Evolutionary conservation across 495 filamentous ascomycete genomes (phyloP).

Genomic region (Elaphomyces granulatus): DNA sequence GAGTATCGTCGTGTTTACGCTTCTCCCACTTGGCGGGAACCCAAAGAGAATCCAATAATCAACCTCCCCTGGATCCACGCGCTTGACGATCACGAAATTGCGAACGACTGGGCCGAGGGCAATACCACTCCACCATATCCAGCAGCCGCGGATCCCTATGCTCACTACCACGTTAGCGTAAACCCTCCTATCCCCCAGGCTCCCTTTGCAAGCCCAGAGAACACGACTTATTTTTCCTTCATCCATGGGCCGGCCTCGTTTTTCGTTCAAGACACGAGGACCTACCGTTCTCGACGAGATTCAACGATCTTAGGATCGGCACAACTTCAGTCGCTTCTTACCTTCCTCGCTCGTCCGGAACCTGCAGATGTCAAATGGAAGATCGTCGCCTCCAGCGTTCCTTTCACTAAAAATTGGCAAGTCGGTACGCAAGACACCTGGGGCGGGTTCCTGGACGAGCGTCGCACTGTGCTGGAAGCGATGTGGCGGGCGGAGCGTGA

Average conservation of each 20-base stretch:
- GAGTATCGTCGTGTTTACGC: conserved; percentile 91
- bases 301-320: conserved; percentile 78
- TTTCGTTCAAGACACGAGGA: conserved; percentile 87
- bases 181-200: conserved; percentile 57
- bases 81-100: conserved; percentile 90
- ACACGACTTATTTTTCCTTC: conserved; percentile 73
- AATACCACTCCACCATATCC: conserved; percentile 59
- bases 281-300: conserved; percentile 56
- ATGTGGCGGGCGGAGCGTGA: conserved; percentile 69
- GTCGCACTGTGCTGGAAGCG: conserved; percentile 62
- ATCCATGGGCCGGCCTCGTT: conserved; percentile 79
- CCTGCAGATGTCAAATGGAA: conserved; percentile 80
- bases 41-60: conserved; percentile 26
- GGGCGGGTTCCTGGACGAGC: conserved; percentile 76
- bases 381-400: conserved; percentile 71
- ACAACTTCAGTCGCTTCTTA: conserved; percentile 66
- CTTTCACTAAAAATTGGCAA: conserved; percentile 95
- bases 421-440: conserved; percentile 76
- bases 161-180: conserved; percentile 65
- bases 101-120: conserved; percentile 68
- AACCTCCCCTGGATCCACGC: conserved; percentile 92
- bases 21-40: conserved; percentile 71
- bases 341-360: conserved; percentile 55
- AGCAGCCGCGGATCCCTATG: conserved; percentile 71
- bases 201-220: conserved; percentile 25